Evolutionary conservation across 2,329 filamentous ascomycete species (phyloP).

Genomic region (Lithohypha guttulata): DNA sequence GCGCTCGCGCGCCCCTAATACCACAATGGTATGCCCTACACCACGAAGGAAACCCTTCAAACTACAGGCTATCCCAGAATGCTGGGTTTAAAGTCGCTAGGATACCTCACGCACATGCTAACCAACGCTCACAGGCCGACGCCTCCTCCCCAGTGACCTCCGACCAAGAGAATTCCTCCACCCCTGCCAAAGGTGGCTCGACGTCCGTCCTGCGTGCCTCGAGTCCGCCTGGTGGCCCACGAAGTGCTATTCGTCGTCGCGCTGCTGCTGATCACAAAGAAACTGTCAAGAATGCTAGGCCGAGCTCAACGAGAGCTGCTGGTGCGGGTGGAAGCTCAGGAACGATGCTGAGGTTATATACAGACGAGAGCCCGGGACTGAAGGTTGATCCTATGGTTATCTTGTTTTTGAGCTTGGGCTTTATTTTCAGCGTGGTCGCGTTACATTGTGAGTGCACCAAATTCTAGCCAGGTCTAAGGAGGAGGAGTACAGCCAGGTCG

Average conservation of each 20-base stretch:
- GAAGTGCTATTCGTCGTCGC: slow-evolving; percentile 88
- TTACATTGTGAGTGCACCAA: slow-evolving; percentile 69
- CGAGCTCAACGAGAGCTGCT: slow-evolving; percentile 82
- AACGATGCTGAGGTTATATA: slow-evolving; percentile 99
- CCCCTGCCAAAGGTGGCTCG: slow-evolving; percentile 41
- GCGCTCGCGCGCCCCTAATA: background rate
- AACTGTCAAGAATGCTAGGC: slow-evolving; percentile 86
- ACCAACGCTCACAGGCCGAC: slow-evolving; percentile 24
- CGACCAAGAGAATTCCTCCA: slow-evolving; percentile 33
- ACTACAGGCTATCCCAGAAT: no score
- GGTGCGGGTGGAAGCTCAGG: slow-evolving; percentile 92
- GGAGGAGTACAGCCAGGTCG: slow-evolving; percentile 11
- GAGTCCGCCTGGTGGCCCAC: slow-evolving; percentile 84
- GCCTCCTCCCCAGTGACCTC: slow-evolving; percentile 35
- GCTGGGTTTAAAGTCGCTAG: background rate
- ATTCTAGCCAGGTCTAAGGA: background rate
- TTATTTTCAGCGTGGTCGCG: slow-evolving; percentile 97
- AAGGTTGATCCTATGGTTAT: slow-evolving; percentile 98
- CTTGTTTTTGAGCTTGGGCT: slow-evolving; percentile 87
- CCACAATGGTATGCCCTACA: slow-evolving; percentile 1
- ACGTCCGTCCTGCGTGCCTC: slow-evolving; percentile 64
- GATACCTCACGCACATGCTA: background rate
- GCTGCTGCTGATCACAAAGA: slow-evolving; percentile 96
- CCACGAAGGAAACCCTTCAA: no score
- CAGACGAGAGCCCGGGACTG: slow-evolving; percentile 90